Evolutionary conservation across 2,329 filamentous ascomycete genomes (phyloP).

Genomic region (Claviceps maximensis): DNA sequence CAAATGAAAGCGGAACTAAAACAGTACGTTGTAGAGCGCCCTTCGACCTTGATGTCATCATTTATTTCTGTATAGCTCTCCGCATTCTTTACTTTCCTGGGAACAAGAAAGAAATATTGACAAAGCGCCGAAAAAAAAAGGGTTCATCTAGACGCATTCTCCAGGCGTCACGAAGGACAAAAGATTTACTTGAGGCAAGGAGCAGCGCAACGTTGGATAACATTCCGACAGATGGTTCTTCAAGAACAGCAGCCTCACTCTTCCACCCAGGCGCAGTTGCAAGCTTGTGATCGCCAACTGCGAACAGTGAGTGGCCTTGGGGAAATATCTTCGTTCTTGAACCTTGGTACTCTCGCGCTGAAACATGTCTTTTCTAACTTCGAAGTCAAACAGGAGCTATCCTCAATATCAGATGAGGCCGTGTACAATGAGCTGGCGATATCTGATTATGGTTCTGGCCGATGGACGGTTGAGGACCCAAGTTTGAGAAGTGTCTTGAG

Average conservation of each 20-base stretch:
- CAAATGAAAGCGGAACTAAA: slow-evolving; percentile 49
- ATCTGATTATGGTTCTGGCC: slow-evolving; percentile 40
- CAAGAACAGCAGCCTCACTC: slow-evolving; percentile 35
- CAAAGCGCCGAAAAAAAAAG: slow-evolving; percentile 18
- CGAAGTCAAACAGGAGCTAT: slow-evolving; percentile 34
- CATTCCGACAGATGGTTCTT: slow-evolving; percentile 38
- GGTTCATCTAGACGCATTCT: slow-evolving; percentile 45
- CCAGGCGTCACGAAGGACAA: slow-evolving; percentile 48
- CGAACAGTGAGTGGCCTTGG: slow-evolving; percentile 32
- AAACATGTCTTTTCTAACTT: background rate
- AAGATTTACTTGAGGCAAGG: slow-evolving; percentile 51
- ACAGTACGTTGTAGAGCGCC: slow-evolving; percentile 32
- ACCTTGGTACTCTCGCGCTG: background rate
- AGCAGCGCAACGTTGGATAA: slow-evolving; percentile 47
- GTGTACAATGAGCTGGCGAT: slow-evolving; percentile 42
- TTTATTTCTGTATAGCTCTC: too few relatives aligned
- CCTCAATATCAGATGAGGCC: slow-evolving; percentile 42
- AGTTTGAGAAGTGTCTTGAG: slow-evolving; percentile 42
- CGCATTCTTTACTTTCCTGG: background rate
- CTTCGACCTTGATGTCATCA: background rate
- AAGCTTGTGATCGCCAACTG: slow-evolving; percentile 42
- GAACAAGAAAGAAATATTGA: background rate
- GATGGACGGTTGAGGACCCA: slow-evolving; percentile 52
- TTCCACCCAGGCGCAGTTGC: slow-evolving; percentile 34
- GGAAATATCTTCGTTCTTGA: background rate